These are phyloP conservation scores for Reticulascus tulasneorum DNA, from an alignment of 2,329 filamentous ascomycete genomes.

Conservation along the genomic window DNA sequence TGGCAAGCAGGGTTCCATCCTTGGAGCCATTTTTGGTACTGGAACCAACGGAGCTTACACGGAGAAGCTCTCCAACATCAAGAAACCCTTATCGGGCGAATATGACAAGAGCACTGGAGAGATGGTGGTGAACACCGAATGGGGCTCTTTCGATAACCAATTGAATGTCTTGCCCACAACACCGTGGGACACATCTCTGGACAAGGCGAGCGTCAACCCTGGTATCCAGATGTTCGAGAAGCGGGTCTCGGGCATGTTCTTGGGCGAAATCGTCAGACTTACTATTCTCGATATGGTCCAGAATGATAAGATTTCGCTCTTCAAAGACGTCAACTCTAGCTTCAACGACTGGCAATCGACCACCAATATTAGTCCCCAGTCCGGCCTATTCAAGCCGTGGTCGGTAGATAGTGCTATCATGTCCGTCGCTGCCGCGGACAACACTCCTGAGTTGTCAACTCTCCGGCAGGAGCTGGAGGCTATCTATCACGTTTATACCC, in stretches of 20 bases:
- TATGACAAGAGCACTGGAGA: slow-evolving; percentile 80
- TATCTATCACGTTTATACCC: slow-evolving; percentile 69
- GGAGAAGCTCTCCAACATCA: slow-evolving; percentile 82
- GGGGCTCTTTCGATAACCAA: slow-evolving; percentile 96
- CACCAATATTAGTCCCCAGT: slow-evolving; percentile 62
- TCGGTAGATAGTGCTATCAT: slow-evolving; percentile 88
- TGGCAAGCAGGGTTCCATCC: slow-evolving; percentile 76
- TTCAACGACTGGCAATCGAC: slow-evolving; percentile 67
- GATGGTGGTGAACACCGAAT: slow-evolving; percentile 98
- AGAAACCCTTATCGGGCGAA: slow-evolving; percentile 66
- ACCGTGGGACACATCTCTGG: slow-evolving; percentile 73
- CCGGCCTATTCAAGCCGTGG: slow-evolving; percentile 74
- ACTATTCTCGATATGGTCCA: slow-evolving; percentile 70
- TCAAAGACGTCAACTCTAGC: slow-evolving; percentile 71
- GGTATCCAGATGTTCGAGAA: slow-evolving; percentile 99
- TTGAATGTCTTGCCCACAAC: slow-evolving; percentile 85
- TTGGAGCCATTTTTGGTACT: slow-evolving; percentile 97
- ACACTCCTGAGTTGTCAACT: slow-evolving; percentile 64
- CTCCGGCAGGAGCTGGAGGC: slow-evolving; percentile 76
- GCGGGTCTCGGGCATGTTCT: slow-evolving; percentile 95
- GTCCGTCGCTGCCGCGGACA: slow-evolving; percentile 80
- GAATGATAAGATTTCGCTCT: slow-evolving; percentile 63
- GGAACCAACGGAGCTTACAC: slow-evolving; percentile 97
- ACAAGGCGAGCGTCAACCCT: slow-evolving; percentile 79
- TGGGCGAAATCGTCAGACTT: slow-evolving; percentile 86